Base-by-base conservation (phyloP, 345 rosid species). In the Linum usitatissimum region DNA sequence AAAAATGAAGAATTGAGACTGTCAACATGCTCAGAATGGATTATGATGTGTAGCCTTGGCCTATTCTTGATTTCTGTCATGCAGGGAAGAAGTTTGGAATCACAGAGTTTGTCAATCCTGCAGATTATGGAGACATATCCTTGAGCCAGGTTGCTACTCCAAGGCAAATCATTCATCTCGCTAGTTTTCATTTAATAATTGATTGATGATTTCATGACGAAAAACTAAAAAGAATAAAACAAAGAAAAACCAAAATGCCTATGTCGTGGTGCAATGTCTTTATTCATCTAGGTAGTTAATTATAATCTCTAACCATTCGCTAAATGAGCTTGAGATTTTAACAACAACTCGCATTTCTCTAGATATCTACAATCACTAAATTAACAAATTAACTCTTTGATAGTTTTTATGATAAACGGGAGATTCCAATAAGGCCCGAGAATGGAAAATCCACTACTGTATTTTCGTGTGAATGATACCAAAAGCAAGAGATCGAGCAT, bases 31-130 rank as follows among this genome's bases (percentile, higher is more conserved):
- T 36, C 51, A 14, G 14, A 3, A 3, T 49, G 36, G 30, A 21
- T 63, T 63, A 15, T 39, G n/a, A 19, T 53, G 30, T 49, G 68
- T 58, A 34, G 28, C 21, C 14, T 6, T 55, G 13, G 23, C 30
- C 30, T 55, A 14, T 69, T 55, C 54, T 18, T 5, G 59, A 53
- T 56, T 9, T 58, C 17, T 13, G 51, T 28, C 17, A 58, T 39
- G 9, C 80, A 91, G 96, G 83, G 18, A 77, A 79, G 60, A 79
- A 72, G 28, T 91, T 86, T 69, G 95, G 98, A 55, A 71, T 88
- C 36, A 84, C 95, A 12, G 95, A 88, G 42, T 91, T 88, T 62
- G 76, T 88, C 62, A 75, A 77, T 75, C 48, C 86, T 36, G 79
- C 62, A 72, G 77, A 81, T 34, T 61, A 65, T 18, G 83, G 71